These are phyloP conservation scores for Penicillium oxalicum DNA, from an alignment of 2,329 filamentous ascomycete species.

Conservation along the genomic window DNA sequence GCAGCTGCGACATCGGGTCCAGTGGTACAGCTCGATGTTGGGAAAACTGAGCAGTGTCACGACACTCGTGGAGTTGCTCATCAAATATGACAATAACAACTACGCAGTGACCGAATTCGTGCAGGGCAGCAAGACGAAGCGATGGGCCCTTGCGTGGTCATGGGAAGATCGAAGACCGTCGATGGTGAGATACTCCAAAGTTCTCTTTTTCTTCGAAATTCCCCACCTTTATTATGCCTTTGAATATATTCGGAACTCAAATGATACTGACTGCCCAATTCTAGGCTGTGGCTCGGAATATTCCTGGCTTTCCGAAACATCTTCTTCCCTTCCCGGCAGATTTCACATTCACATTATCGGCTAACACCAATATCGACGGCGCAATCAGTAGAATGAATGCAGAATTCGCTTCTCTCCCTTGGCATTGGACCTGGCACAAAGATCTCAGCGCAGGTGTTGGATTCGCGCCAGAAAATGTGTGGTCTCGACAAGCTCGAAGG, in stretches of 20 bases:
- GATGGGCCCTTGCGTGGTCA: slow-evolving; percentile 89
- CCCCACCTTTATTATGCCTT: no score
- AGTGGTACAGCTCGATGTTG: slow-evolving; percentile 90
- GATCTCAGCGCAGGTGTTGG: slow-evolving; percentile 53
- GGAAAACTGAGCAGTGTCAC: slow-evolving; percentile 69
- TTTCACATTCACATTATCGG: slow-evolving; percentile 39
- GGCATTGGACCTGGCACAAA: slow-evolving; percentile 61
- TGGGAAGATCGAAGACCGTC: slow-evolving; percentile 62
- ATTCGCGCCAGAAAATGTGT: slow-evolving; percentile 62
- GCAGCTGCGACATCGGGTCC: slow-evolving; percentile 53
- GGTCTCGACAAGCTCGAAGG: slow-evolving; percentile 68
- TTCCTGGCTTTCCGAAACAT: slow-evolving; percentile 44
- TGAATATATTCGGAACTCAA: no score
- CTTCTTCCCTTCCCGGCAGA: slow-evolving; percentile 50
- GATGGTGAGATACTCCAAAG: slow-evolving; percentile 33
- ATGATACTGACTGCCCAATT: background rate
- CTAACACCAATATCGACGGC: slow-evolving; percentile 23
- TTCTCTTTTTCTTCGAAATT: background rate
- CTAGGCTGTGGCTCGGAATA: slow-evolving; percentile 32
- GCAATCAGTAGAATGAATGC: slow-evolving; percentile 39
- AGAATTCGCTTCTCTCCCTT: slow-evolving; percentile 51
- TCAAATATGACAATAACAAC: slow-evolving; percentile 58
- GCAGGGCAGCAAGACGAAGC: slow-evolving; percentile 68
- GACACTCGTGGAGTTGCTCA: slow-evolving; percentile 55
- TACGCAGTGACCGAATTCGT: slow-evolving; percentile 77